Base-by-base conservation (phyloP, 2,329 filamentous ascomycete species). In the Apiospora sp. region DNA sequence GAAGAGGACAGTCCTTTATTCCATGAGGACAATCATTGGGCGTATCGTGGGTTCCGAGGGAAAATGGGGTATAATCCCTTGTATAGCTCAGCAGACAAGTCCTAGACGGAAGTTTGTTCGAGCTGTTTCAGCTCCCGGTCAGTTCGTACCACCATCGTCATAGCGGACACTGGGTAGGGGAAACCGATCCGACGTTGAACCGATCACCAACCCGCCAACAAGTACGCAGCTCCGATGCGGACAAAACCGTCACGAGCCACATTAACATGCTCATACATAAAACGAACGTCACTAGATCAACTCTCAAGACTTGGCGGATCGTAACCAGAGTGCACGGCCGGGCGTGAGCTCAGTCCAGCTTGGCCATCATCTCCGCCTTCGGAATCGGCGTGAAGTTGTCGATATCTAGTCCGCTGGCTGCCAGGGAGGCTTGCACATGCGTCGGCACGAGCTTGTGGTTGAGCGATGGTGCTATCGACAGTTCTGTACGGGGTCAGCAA, bases 321-420 rank as follows among this genome's bases (percentile, higher is more conserved):
- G 75, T 76, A 78, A 76, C 73, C 75, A 75, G 77, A 79, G 75
- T 75, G 70, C 72, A 76, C 76, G 73, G 71, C 74, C 71, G 75
- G 71, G 73, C 74, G 69, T 79, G 80, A 79, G 81, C 84, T 95
- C 93, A 99, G 86, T 99, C 96, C 84, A 99, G 88, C 84, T 95
- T 94, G 73, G 96, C 96, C 87, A 98, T 94, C 96, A 99, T 98
- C 83, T 98, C 94, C 80, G 96, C 93, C 87, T 95, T 97, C 80
- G 93, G 87, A 86, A 99, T 88, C 67, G 96, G 96, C 78, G 92
- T 94, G 84, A 99, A 94, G 83, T 95, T 95, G 84, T 98, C 94
- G 80, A 98, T 94, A 82, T 98, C 95, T 77, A 99, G 89, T 71
- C 94, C 95, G 79, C 91, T 92, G 68, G 92, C 88, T 75, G 90